These are phyloP conservation scores for Phytophthora hybrid DNA, from an alignment of 352 stramenopile species.

Conservation along the genomic window DNA sequence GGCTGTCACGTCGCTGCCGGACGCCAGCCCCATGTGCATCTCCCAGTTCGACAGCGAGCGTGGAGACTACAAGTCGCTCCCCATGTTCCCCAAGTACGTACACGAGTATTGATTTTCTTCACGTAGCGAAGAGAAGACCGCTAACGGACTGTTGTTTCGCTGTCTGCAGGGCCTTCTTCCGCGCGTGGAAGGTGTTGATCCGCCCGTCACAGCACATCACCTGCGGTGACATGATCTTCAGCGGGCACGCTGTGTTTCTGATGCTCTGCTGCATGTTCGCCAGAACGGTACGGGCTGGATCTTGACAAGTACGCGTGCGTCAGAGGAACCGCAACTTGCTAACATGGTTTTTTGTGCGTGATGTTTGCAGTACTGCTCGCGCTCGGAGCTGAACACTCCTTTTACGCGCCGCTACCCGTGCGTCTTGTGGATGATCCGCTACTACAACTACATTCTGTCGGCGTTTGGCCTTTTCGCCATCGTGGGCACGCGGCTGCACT, in stretches of 20 bases:
- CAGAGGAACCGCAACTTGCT: constrained; percentile 1
- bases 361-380: constrained; percentile 74
- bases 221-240: constrained; percentile 92
- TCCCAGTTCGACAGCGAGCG: constrained; percentile 78
- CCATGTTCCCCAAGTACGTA: constrained; percentile 89
- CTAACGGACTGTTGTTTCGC: background rate
- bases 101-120: background rate
- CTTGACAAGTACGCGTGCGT: too few relatives aligned
- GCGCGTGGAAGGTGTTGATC: constrained; percentile 86
- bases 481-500: constrained; percentile 86
- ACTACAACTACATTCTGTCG: constrained; percentile 75
- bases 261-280: constrained; percentile 87
- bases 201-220: constrained; percentile 88
- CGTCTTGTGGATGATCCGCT: constrained; percentile 84
- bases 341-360: constrained; percentile 7
- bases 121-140: background rate
- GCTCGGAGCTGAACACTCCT: constrained; percentile 84
- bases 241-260: constrained; percentile 87
- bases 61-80: constrained; percentile 81
- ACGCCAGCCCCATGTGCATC: constrained; percentile 89
- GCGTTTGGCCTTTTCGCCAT: constrained; percentile 82
- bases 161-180: constrained; percentile 68
- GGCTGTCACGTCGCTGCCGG: constrained; percentile 85
- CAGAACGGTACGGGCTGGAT: constrained; percentile 60
- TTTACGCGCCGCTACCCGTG: constrained; percentile 81